Conservation (phyloP, 2,329 filamentous ascomycete species). For the Fusarium bulbicola region DNA sequence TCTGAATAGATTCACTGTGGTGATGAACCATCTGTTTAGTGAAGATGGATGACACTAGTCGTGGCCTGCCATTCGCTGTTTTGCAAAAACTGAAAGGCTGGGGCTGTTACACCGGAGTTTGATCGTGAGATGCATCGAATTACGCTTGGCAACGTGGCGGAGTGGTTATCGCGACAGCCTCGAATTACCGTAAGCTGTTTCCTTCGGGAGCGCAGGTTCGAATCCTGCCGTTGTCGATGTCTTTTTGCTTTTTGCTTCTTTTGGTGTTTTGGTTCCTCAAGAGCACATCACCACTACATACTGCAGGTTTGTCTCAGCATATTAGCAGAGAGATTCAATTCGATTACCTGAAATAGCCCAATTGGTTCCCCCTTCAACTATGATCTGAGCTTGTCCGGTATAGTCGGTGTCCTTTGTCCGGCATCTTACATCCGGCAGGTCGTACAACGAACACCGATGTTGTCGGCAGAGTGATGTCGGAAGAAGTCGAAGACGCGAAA, state of each 20-base stretch:
- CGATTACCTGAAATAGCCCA: background rate
- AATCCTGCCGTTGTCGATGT: background rate
- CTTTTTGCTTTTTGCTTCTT: background rate
- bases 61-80: background rate
- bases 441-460: background rate
- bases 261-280: background rate
- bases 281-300: background rate
- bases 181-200: background rate
- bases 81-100: background rate
- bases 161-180: constrained; percentile 3
- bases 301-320: background rate
- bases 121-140: background rate
- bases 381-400: background rate
- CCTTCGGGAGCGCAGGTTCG: constrained; percentile 5
- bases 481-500: background rate
- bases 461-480: background rate
- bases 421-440: background rate
- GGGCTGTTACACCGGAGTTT: background rate
- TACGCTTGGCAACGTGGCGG: background rate
- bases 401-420: background rate
- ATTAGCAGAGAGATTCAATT: background rate
- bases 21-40: background rate
- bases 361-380: no score
- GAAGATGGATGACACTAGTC: background rate
- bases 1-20: fast-evolving